Evolutionary conservation across 192 early-diverging fungal species (phyloP).

Genomic region (Mortierella hygrophila): DNA sequence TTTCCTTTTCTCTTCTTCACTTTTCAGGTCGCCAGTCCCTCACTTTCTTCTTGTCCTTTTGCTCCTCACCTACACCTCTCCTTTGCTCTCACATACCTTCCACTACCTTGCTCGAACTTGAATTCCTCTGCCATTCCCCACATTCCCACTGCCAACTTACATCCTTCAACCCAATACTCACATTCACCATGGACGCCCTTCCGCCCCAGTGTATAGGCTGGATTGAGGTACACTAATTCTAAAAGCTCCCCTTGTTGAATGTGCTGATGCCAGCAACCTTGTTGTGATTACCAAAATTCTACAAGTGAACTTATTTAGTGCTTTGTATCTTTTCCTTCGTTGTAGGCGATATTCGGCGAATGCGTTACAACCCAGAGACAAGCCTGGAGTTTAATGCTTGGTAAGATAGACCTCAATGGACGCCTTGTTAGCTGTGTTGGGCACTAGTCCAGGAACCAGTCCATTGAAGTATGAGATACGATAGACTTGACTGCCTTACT

Average conservation of each 20-base stretch:
- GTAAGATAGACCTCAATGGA: slow-evolving; percentile 7
- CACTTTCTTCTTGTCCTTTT: background rate
- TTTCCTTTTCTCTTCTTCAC: background rate
- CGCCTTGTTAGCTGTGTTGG: background rate
- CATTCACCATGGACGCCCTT: slow-evolving; percentile 31
- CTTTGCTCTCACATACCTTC: slow-evolving; percentile 6
- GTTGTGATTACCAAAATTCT: background rate
- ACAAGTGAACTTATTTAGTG: background rate
- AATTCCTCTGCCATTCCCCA: background rate
- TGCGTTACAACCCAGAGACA: slow-evolving; percentile 60
- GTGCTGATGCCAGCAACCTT: background rate
- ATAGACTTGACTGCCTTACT: background rate
- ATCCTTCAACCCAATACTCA: background rate
- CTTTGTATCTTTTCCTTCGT: background rate
- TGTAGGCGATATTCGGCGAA: slow-evolving; percentile 63
- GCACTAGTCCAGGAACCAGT: too few relatives aligned
- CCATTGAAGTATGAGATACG: background rate
- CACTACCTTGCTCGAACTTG: background rate
- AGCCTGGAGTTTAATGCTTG: slow-evolving; percentile 55
- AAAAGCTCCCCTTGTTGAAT: background rate
- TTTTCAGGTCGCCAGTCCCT: background rate
- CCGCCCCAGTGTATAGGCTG: slow-evolving; percentile 42
- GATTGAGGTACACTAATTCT: slow-evolving; percentile 30
- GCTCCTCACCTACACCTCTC: background rate
- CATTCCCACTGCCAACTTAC: background rate